phyloP scores from a whole-genome alignment of 768 basidiomycete genomes.

The Tylopilus subfusipes region DNA sequence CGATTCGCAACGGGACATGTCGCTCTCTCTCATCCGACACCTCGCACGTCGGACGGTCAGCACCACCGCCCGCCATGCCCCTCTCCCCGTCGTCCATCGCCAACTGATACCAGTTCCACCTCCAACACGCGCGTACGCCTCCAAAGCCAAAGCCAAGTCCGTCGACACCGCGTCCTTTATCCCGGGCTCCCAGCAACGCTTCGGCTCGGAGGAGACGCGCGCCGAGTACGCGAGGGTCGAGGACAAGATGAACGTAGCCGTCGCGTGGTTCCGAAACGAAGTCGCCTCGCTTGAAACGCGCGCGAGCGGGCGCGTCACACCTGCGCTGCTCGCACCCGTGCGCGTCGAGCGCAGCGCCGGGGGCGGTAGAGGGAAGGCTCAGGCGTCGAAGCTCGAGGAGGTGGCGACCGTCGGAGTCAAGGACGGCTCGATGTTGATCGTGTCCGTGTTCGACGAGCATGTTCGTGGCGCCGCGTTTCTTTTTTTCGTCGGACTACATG shows the following conservation, averaged over 20 bases:
- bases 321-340: slow-evolving; percentile 66
- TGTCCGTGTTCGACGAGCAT: slow-evolving; percentile 76
- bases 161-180: slow-evolving; percentile 53
- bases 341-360: slow-evolving; percentile 48
- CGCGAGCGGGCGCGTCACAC: slow-evolving; percentile 73
- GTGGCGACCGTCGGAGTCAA: slow-evolving; percentile 78
- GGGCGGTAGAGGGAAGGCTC: not conserved
- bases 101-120: not conserved
- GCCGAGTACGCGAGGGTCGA: slow-evolving; percentile 63
- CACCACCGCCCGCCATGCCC: not conserved
- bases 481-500: not conserved
- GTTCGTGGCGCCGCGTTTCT: slow-evolving; percentile 42
- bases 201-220: slow-evolving; percentile 50
- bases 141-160: slow-evolving; percentile 21
- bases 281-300: slow-evolving; percentile 69
- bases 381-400: slow-evolving; percentile 53
- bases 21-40: slow-evolving; percentile 7
- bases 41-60: not conserved
- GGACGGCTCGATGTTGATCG: slow-evolving; percentile 68
- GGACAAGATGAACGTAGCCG: slow-evolving; percentile 55
- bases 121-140: slow-evolving; percentile 24
- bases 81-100: not conserved
- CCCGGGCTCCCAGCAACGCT: slow-evolving; percentile 63
- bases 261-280: slow-evolving; percentile 78
- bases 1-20: slow-evolving; percentile 1